These are phyloP conservation scores for Paramyrothecium roridum DNA, from an alignment of 2,329 filamentous ascomycete species.

Conservation along the genomic window DNA sequence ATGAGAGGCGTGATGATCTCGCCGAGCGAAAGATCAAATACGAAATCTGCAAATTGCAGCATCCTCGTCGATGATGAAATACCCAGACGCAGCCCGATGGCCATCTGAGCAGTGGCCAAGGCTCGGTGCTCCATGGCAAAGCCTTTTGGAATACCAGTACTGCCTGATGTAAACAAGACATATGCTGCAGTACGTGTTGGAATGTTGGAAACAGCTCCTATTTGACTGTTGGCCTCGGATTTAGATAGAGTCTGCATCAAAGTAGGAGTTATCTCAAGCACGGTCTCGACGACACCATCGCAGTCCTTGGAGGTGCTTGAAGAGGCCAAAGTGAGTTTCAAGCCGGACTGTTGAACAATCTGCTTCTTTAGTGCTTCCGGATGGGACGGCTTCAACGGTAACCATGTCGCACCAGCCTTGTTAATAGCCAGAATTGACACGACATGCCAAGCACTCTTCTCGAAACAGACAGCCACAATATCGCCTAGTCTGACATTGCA, in stretches of 20 bases:
- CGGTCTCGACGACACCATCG: neutral
- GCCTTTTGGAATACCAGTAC: slow-evolving; percentile 13
- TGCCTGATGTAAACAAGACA: slow-evolving; percentile 13
- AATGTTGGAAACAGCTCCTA: neutral
- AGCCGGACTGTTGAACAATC: neutral
- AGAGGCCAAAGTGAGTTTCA: neutral
- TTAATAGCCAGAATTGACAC: neutral
- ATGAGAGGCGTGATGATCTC: slow-evolving; percentile 9
- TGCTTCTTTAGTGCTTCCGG: neutral
- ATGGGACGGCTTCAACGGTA: neutral
- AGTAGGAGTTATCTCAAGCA: too few species aligned
- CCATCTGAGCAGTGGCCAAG: neutral
- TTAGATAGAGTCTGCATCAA: neutral
- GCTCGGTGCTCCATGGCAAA: slow-evolving; percentile 10
- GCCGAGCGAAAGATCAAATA: slow-evolving; percentile 7
- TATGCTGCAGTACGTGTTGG: slow-evolving; percentile 1
- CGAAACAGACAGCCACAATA: neutral
- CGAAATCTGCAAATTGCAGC: slow-evolving; percentile 10
- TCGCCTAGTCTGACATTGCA: neutral
- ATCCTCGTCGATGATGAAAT: neutral
- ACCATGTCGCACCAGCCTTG: neutral
- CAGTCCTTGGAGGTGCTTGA: neutral
- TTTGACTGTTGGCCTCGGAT: neutral
- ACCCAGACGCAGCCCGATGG: neutral
- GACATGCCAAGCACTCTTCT: neutral